Conservation (phyloP, 768 basidiomycete genomes). For the Suillus discolor region DNA sequence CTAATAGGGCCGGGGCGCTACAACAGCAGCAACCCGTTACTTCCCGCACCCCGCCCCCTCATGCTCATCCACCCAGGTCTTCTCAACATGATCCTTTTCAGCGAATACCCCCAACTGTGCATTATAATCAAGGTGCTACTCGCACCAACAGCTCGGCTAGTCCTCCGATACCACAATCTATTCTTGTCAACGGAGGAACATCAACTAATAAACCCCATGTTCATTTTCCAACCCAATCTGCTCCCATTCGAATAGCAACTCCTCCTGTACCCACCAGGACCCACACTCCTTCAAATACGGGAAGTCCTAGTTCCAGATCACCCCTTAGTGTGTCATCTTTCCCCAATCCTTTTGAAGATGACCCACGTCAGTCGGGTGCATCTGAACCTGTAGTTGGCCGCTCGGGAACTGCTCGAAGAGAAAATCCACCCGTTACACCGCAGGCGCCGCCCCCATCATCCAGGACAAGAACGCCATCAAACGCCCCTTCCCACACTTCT, state of each 20-base stretch:
- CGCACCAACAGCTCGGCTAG: neutral
- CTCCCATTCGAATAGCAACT: constrained; percentile 17
- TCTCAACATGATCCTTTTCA: constrained; percentile 29
- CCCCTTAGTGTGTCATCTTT: constrained; percentile 14
- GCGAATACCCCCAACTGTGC: constrained; percentile 26
- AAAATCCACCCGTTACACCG: constrained; percentile 9
- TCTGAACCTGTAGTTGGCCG: constrained; percentile 13
- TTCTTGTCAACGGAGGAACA: constrained; percentile 13
- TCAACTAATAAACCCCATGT: constrained; percentile 4
- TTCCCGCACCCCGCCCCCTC: constrained; percentile 15
- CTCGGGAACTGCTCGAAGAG: constrained; percentile 17
- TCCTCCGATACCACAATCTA: constrained; percentile 3
- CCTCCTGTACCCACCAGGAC: constrained; percentile 20
- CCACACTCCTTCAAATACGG: constrained; percentile 24
- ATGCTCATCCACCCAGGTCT: constrained; percentile 14
- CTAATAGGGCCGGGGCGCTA: constrained; percentile 19
- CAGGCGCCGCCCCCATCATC: constrained; percentile 14
- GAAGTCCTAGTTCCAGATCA: constrained; percentile 9
- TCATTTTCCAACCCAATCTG: constrained; percentile 12
- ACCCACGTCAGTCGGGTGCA: constrained; percentile 5
- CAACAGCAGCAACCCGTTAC: constrained; percentile 12
- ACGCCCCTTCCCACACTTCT: neutral
- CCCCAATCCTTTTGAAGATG: constrained; percentile 17
- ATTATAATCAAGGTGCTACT: constrained; percentile 10
- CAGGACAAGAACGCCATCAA: constrained; percentile 5